Evolutionary conservation across 2,329 filamentous ascomycete species (phyloP).

Genomic region (Trichoderma asperellum): DNA sequence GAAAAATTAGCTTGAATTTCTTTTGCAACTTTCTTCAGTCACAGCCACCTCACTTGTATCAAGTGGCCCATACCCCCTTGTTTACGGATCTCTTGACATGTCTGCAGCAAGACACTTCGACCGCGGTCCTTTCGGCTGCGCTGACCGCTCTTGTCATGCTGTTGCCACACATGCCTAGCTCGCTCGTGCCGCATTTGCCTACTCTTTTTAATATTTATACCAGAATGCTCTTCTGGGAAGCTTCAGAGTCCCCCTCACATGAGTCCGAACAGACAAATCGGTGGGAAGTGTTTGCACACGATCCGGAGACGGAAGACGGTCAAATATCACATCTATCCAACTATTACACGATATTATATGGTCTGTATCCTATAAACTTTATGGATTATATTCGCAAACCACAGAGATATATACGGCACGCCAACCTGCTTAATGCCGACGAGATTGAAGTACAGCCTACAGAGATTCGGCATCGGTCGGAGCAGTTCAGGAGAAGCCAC

Average conservation of each 20-base stretch:
- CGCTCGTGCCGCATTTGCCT: slow-evolving; percentile 69
- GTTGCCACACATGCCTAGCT: slow-evolving; percentile 76
- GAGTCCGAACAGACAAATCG: slow-evolving; percentile 41
- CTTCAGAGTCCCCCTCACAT: slow-evolving; percentile 46
- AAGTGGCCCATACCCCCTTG: slow-evolving; percentile 71
- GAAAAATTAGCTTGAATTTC: slow-evolving; percentile 67
- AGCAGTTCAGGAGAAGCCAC: slow-evolving; percentile 73
- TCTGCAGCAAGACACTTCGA: slow-evolving; percentile 76
- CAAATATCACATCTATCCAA: slow-evolving; percentile 69
- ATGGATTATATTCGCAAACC: slow-evolving; percentile 86
- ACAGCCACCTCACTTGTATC: slow-evolving; percentile 78
- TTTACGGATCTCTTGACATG: slow-evolving; percentile 74
- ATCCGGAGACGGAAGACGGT: slow-evolving; percentile 64
- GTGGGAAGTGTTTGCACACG: slow-evolving; percentile 69
- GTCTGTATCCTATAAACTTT: slow-evolving; percentile 82
- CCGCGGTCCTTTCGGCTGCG: slow-evolving; percentile 74
- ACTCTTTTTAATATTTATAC: slow-evolving; percentile 82
- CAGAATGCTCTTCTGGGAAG: slow-evolving; percentile 77
- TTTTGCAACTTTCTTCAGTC: slow-evolving; percentile 74
- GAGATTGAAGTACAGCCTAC: slow-evolving; percentile 78
- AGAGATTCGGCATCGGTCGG: slow-evolving; percentile 75
- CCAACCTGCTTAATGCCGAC: slow-evolving; percentile 70
- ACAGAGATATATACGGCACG: slow-evolving; percentile 74
- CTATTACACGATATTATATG: slow-evolving; percentile 83
- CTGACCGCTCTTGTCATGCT: slow-evolving; percentile 80